Percentiles rank a stretch among this genome's conserved stretches.
These are phyloP conservation scores for Amanita rimosa DNA, from an alignment of 768 basidiomycete species.

Conservation along the genomic window DNA sequence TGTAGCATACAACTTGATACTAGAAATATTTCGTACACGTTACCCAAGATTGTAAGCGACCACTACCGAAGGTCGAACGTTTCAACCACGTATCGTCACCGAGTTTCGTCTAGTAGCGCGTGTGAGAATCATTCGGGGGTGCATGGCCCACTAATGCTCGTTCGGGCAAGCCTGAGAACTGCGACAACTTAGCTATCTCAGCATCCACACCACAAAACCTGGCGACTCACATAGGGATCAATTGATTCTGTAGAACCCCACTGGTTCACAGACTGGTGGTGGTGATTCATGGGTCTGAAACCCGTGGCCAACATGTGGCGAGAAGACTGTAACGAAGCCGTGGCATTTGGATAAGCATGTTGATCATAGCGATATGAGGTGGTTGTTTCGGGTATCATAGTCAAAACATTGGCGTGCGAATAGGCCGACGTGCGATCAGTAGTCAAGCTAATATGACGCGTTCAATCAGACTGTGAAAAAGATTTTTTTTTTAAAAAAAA, in stretches of 20 bases:
- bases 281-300: constrained; percentile 37
- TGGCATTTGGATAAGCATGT: constrained; percentile 27
- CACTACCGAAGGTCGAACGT: not conserved
- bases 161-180: constrained; percentile 22
- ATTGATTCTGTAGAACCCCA: constrained; percentile 51
- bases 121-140: constrained; percentile 26
- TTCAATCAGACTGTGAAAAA: constrained; percentile 6
- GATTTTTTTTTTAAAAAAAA: no score
- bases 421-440: constrained; percentile 35
- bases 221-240: constrained; percentile 54
- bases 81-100: not conserved
- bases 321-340: constrained; percentile 21
- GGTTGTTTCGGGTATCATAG: constrained; percentile 49
- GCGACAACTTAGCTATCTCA: constrained; percentile 2
- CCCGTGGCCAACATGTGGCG: constrained; percentile 27
- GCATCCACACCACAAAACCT: not conserved
- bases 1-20: constrained; percentile 6
- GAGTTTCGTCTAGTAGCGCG: constrained; percentile 28
- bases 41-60: not conserved
- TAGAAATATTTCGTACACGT: constrained; percentile 5
- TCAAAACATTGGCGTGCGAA: constrained; percentile 33
- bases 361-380: constrained; percentile 44
- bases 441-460: constrained; percentile 9
- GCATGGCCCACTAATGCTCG: constrained; percentile 26
- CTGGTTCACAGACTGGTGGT: constrained; percentile 38